phyloP scores from a whole-genome alignment of 2,329 filamentous ascomycete species.

The Venturia pyrina region DNA sequence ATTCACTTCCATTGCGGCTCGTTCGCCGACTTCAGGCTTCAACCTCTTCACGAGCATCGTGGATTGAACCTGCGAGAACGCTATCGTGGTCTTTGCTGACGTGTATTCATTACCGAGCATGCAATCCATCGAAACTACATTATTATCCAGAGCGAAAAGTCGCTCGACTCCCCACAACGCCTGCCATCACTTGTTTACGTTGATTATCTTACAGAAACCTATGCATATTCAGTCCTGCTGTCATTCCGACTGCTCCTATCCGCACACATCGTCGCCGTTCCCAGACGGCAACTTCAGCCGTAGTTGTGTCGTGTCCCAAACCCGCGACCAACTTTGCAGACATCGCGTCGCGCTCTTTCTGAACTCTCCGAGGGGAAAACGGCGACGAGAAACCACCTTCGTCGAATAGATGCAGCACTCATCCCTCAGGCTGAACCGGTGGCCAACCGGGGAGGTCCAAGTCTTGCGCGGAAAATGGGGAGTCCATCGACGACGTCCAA shows the following conservation, averaged over 20 bases:
- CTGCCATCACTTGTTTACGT: background rate
- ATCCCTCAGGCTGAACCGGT: background rate
- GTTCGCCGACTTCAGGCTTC: background rate
- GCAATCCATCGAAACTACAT: background rate
- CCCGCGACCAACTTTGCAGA: background rate
- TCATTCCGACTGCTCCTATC: background rate
- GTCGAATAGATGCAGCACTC: background rate
- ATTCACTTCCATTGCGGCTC: too few species aligned
- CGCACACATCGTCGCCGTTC: background rate
- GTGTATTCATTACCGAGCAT: background rate
- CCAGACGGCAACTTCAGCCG: background rate
- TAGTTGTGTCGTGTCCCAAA: background rate
- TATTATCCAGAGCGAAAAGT: background rate
- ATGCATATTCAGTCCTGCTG: background rate
- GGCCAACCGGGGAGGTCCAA: background rate
- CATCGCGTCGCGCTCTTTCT: background rate
- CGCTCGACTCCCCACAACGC: background rate
- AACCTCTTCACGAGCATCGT: background rate
- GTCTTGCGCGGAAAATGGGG: background rate
- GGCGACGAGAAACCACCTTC: background rate
- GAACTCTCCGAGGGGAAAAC: background rate
- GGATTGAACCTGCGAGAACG: background rate
- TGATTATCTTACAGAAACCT: background rate
- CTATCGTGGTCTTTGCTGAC: background rate
- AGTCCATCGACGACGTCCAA: background rate